Percentiles rank a stretch among this genome's conserved stretches.
phyloP scores from a whole-genome alignment of 192 early-diverging fungal species.

The Coemansia sp. region DNA sequence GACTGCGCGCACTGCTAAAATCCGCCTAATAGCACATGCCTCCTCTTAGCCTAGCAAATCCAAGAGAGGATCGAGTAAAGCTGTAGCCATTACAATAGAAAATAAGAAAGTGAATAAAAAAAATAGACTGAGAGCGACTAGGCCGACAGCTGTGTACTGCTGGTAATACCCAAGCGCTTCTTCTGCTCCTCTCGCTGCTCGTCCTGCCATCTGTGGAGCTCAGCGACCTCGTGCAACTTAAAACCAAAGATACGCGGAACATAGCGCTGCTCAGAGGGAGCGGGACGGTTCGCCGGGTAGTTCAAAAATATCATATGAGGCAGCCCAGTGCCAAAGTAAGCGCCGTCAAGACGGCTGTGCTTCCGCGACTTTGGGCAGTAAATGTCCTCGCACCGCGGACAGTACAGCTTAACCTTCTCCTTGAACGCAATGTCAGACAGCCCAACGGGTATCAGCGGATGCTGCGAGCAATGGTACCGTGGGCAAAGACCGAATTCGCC shows the following conservation, averaged over 20 bases:
- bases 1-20: not conserved
- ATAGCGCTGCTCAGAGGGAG: conserved; percentile 72
- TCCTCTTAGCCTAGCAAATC: not conserved
- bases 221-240: conserved; percentile 84
- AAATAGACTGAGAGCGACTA: not conserved
- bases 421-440: conserved; percentile 83
- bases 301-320: conserved; percentile 96
- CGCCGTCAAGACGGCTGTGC: conserved; percentile 89
- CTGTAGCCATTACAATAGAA: not conserved
- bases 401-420: conserved; percentile 94
- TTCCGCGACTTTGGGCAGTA: conserved; percentile 90
- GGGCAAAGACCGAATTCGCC: conserved; percentile 98
- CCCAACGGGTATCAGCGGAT: conserved; percentile 90
- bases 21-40: not conserved
- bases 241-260: conserved; percentile 99
- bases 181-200: conserved; percentile 74
- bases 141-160: not conserved
- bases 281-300: conserved; percentile 80
- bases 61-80: not conserved
- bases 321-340: conserved; percentile 96
- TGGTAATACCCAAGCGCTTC: conserved; percentile 37
- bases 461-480: conserved; percentile 87
- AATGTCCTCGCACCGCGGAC: conserved; percentile 95
- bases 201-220: conserved; percentile 93
- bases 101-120: not conserved